These are phyloP conservation scores for Calonectria pteridis DNA, from an alignment of 2,329 filamentous ascomycete species.

Conservation along the genomic window DNA sequence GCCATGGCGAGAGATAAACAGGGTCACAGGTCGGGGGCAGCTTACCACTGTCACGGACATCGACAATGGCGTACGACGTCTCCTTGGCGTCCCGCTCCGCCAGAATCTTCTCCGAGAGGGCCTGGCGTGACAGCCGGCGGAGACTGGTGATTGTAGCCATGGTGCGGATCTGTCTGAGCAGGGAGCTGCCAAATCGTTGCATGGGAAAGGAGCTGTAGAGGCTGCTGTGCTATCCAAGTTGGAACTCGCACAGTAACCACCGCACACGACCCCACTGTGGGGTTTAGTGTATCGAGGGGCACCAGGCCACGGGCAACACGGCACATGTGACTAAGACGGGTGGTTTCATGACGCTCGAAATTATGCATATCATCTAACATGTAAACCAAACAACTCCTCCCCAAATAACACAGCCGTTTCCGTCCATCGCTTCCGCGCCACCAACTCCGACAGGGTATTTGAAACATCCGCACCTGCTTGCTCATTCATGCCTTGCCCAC, in stretches of 20 bases:
- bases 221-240: too few species aligned
- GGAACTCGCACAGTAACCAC: neutral
- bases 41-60: slow-evolving; percentile 87
- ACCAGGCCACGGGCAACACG: neutral
- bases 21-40: slow-evolving; percentile 1
- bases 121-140: slow-evolving; percentile 74
- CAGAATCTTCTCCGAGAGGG: slow-evolving; percentile 76
- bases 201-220: slow-evolving; percentile 18
- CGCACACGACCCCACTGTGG: neutral
- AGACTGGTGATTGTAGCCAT: slow-evolving; percentile 73
- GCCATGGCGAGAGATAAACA: neutral
- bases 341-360: slow-evolving; percentile 6
- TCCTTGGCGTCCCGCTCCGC: slow-evolving; percentile 56
- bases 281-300: neutral
- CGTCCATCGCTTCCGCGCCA: slow-evolving; percentile 34
- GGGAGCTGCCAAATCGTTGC: slow-evolving; percentile 23
- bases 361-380: slow-evolving; percentile 1
- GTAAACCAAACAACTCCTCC: slow-evolving; percentile 3
- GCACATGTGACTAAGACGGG: neutral
- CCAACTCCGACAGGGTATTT: slow-evolving; percentile 39
- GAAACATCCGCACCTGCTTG: slow-evolving; percentile 24
- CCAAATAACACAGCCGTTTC: slow-evolving; percentile 10
- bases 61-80: slow-evolving; percentile 78
- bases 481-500: slow-evolving; percentile 78
- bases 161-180: slow-evolving; percentile 31